Evolutionary conservation across 805 yeast species (phyloP).

Genomic region (Ogataea pilisensis): DNA sequence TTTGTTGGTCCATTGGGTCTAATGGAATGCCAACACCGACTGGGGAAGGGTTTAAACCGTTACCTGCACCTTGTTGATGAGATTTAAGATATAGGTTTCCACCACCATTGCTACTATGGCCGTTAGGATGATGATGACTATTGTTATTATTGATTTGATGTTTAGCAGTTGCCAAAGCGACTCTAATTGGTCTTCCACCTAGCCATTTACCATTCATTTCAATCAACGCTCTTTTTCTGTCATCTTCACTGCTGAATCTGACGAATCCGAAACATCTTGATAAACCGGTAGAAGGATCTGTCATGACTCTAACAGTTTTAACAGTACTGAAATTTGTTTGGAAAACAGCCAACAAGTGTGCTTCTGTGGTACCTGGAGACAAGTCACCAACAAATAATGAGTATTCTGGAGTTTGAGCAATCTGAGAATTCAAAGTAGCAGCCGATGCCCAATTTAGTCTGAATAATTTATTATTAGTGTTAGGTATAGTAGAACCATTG

Average conservation of each 20-base stretch:
- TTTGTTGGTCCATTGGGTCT: constrained; percentile 22
- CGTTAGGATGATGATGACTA: background rate
- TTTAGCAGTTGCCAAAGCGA: constrained; percentile 77
- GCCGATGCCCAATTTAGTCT: constrained; percentile 84
- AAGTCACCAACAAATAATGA: constrained; percentile 82
- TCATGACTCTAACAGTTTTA: constrained; percentile 80
- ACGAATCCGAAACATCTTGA: constrained; percentile 82
- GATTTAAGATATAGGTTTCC: constrained; percentile 11
- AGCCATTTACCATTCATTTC: constrained; percentile 81
- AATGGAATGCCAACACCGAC: constrained; percentile 14
- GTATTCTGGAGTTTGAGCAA: constrained; percentile 70
- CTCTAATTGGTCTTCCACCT: constrained; percentile 72
- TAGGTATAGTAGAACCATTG: constrained; percentile 65
- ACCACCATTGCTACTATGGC: background rate
- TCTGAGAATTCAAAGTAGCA: constrained; percentile 68
- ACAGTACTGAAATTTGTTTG: constrained; percentile 63
- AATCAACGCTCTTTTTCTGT: constrained; percentile 59
- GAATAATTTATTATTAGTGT: constrained; percentile 53
- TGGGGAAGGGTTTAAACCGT: constrained; percentile 8
- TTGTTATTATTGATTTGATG: constrained; percentile 28
- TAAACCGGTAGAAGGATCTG: constrained; percentile 75
- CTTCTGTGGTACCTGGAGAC: constrained; percentile 75
- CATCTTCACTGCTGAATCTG: constrained; percentile 65
- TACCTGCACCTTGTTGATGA: constrained; percentile 11
- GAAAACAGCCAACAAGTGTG: constrained; percentile 67